These are phyloP conservation scores for Xylaria arbuscula DNA, from an alignment of 2,329 filamentous ascomycete genomes.

Conservation along the genomic window DNA sequence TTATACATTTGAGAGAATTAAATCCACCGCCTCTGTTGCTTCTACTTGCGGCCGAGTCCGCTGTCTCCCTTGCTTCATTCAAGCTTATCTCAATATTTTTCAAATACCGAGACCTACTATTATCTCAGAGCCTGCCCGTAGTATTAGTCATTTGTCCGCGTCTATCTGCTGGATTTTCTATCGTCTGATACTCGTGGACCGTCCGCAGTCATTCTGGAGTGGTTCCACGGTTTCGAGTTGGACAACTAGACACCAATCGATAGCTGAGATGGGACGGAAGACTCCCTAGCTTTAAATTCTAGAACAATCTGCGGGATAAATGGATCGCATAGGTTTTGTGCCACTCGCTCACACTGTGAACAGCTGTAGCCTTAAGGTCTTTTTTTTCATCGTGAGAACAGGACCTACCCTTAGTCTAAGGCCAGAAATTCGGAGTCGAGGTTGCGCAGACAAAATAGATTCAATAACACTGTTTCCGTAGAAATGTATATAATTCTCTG, in stretches of 20 bases:
- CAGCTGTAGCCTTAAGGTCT: neutral
- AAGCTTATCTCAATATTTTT: neutral
- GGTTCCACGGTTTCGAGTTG: neutral
- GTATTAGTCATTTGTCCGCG: neutral
- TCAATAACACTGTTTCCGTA: too few species aligned
- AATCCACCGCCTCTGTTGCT: neutral
- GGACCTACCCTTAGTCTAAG: too few species aligned
- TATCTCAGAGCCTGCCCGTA: neutral
- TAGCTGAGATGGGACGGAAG: neutral
- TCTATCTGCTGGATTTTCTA: too few species aligned
- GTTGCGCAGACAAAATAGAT: too few species aligned
- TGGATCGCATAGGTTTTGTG: neutral
- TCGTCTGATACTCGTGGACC: neutral
- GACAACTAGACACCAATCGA: neutral
- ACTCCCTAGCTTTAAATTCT: neutral
- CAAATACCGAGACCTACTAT: neutral
- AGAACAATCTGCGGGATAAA: neutral
- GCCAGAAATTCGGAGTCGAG: neutral
- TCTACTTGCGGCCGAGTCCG: too few species aligned
- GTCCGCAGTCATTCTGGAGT: neutral
- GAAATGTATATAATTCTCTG: too few species aligned
- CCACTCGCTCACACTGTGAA: neutral
- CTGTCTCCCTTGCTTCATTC: slow-evolving; percentile 2
- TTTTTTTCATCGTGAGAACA: neutral
- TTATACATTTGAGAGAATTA: neutral